A percentile compares a stretch with the other conserved stretches of the same genome.
phyloP scores from a whole-genome alignment of 1,284 basidiomycete species.

The Cerioporus squamosus region DNA sequence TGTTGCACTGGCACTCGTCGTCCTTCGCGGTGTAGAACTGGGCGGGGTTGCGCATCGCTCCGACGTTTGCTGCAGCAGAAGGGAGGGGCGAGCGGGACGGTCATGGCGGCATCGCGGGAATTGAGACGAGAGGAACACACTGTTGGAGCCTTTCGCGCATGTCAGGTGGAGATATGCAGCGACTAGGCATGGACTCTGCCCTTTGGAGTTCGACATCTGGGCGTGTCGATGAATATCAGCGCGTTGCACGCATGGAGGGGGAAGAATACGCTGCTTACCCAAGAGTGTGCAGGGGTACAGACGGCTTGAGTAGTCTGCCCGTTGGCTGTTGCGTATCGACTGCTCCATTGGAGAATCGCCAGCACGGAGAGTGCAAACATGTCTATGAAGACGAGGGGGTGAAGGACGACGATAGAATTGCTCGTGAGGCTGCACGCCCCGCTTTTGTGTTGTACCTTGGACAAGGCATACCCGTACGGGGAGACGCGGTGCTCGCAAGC shows the following conservation, averaged over 20 bases:
- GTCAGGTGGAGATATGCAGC: conserved; percentile 7
- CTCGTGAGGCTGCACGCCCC: too few species aligned
- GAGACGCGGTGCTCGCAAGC: too few species aligned
- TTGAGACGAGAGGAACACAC: neutral
- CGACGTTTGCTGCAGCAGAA: neutral
- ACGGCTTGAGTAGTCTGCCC: neutral
- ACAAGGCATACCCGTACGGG: neutral
- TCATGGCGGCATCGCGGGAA: too few species aligned
- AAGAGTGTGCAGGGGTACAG: neutral
- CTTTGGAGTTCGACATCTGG: conserved; percentile 13
- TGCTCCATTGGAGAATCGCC: too few species aligned
- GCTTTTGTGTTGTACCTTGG: neutral
- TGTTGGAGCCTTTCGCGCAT: neutral
- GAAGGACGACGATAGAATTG: too few species aligned
- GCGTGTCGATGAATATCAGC: neutral
- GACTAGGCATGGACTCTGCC: conserved; percentile 16
- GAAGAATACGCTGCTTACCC: neutral
- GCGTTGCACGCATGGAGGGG: neutral
- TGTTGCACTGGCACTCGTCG: conserved; percentile 6
- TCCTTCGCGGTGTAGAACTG: neutral
- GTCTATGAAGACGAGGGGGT: too few species aligned
- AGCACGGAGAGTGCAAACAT: neutral
- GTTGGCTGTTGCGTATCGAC: neutral
- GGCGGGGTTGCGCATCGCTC: neutral
- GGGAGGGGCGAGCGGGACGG: too few species aligned